Base-by-base conservation (phyloP, 306 rosid genomes). In the Acacia crassicarpa region DNA sequence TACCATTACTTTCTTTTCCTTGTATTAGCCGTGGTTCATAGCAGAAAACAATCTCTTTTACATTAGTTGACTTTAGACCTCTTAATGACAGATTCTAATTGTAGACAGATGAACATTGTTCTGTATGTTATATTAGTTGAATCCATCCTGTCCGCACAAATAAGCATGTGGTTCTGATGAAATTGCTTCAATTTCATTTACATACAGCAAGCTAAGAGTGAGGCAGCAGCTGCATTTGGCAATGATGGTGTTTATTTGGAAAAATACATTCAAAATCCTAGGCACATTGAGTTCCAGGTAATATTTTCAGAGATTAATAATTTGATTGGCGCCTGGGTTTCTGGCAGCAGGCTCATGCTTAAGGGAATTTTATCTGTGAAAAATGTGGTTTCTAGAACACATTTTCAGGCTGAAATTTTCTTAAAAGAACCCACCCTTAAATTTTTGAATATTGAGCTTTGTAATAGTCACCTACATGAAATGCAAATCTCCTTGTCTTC, bases 261-360 rank as follows among this genome's bases (percentile, higher is more conserved):
- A 85, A 95, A 95, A 91, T 95, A 93, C 83, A 63, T 95, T 76
- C 96, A 91, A 87, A 95, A 93, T 77, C 99, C 99, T 73, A 95
- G 99, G 87, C 99, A 95, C 84, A 93, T 95, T 82, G 99, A 95
- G 85, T 95, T 95, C 88, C 98, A 92, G 99, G 99, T 95, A 89
- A 77, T 63, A 68, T 76, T 44, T 33, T 58, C 69, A 17, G 76
- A 67, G 77, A 58, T 82, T 65, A 79, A 27, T 73, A 72, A 66
- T 71, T 83, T 77, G 40, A 61, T 32, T 78, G 53, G 61, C 41
- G 51, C 59, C 79, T 53, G n/a, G 73, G 58, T 61, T 61, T 61
- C 35, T 25, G 16, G 33, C 35, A 58, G 78, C 58, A 41, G 48
- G 66, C 51, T 49, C 27, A 58, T 46, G 66, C 38, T 61, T 14